Evolutionary conservation across 83 land plant genomes (phyloP), one percentile per base, ranked within the genome.

Genomic region (Picea abies): DNA sequence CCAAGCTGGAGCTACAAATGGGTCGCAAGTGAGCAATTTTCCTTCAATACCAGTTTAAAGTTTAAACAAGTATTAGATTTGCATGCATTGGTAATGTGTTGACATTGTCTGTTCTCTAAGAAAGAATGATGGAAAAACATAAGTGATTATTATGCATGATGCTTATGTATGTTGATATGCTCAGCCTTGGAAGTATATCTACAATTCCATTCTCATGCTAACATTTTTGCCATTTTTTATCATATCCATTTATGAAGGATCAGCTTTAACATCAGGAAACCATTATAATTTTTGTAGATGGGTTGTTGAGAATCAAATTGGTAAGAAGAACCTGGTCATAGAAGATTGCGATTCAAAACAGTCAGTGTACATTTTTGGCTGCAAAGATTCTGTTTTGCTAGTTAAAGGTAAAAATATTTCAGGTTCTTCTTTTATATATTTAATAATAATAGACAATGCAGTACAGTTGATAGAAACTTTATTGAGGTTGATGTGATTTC

Each of bases 281-380:
- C n/a, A 14, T 78, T 35, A 16, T 49, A 65, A 70, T 71, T 69
- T 47, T 32, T 1, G 67, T 82, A 97, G 99, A 83, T 97, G 99
- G 98, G 93, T 87, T 49, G 93, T 97, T 84, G 99, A 97, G 86
- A 93, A 97, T 83, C 98, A 97, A 83, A 90, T 91, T 81, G 95
- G 94, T 23, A 91, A 83, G 82, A 97, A 91, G 84, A 80, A 90
- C 22, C 79, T 96, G 80, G 85, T 90, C 12, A 93, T 97, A 60
- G 90, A 90, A 79, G 90, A 94, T 10, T 96, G 97, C 84, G 92
- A 97, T 88, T 62, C 97, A 7, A 91, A 90, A 60, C 98, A 97
- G 78, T 93, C 99, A 17, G 95, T 97, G 8, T 97, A 97, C 87
- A 81, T 94, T 49, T 97, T 80, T 92, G 98, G 97, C 22, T 97